Conservation (phyloP, 2,329 filamentous ascomycete species). For the Tolypocladium amazonense region DNA sequence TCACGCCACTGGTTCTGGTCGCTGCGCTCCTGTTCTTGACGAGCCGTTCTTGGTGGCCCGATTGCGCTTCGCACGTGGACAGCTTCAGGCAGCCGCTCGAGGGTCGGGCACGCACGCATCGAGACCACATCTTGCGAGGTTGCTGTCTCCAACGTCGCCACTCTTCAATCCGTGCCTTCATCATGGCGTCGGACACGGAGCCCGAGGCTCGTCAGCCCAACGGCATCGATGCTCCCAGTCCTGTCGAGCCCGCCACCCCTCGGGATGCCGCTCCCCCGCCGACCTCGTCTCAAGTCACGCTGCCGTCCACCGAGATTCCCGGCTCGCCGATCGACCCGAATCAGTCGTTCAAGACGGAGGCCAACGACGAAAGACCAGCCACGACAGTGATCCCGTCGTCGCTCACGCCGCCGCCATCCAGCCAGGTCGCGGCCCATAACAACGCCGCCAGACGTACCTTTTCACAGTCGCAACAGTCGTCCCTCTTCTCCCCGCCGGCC, state of each 20-base stretch:
- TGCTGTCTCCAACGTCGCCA: not conserved
- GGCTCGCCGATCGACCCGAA: constrained; percentile 39
- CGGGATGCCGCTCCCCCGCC: constrained; percentile 16
- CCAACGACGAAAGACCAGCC: constrained; percentile 33
- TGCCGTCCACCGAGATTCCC: constrained; percentile 47
- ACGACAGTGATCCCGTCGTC: constrained; percentile 45
- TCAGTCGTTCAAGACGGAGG: constrained; percentile 38
- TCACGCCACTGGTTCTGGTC: not conserved
- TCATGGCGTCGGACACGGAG: constrained; percentile 26
- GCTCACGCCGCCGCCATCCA: constrained; percentile 46
- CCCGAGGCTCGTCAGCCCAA: constrained; percentile 21
- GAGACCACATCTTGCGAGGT: not conserved
- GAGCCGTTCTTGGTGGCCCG: not conserved
- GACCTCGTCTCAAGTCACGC: constrained; percentile 38
- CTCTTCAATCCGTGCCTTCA: constrained; percentile 2
- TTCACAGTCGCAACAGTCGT: constrained; percentile 34
- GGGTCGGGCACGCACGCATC: not conserved
- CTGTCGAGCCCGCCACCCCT: constrained; percentile 21
- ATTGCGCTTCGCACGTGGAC: not conserved
- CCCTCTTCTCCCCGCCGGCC: constrained; percentile 43
- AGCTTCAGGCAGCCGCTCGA: not conserved
- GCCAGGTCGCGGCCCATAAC: constrained; percentile 30
- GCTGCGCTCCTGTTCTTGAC: too few relatives aligned
- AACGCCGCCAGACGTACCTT: constrained; percentile 16
- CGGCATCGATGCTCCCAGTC: constrained; percentile 20